Percentiles rank a stretch among this genome's conserved stretches.
These are phyloP conservation scores for Hyaloperonospora brassicae DNA, from an alignment of 352 stramenopile genomes.

Conservation along the genomic window DNA sequence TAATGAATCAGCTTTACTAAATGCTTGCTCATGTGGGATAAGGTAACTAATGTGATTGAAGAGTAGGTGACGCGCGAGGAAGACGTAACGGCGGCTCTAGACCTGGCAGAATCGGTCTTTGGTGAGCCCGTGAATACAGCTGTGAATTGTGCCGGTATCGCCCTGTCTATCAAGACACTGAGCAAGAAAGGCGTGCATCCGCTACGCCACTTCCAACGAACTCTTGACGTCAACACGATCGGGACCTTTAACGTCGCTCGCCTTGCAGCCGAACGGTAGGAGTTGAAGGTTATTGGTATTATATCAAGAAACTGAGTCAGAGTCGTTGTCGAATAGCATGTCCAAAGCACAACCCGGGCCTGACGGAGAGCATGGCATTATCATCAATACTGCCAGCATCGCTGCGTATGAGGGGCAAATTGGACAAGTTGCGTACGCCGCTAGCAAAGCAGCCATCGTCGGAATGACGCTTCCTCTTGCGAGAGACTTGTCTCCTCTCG, in stretches of 20 bases:
- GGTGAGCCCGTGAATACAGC: slow-evolving; percentile 90
- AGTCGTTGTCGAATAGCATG: slow-evolving; percentile 54
- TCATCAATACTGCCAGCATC: slow-evolving; percentile 98
- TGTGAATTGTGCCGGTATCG: slow-evolving; percentile 95
- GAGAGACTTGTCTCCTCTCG: slow-evolving; percentile 88
- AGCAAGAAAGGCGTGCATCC: slow-evolving; percentile 88
- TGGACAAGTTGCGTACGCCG: slow-evolving; percentile 94
- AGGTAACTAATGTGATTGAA: background rate
- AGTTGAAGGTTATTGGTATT: background rate
- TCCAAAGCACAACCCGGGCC: slow-evolving; percentile 51
- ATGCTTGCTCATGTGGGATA: background rate
- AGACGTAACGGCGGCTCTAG: slow-evolving; percentile 80
- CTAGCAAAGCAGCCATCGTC: slow-evolving; percentile 94
- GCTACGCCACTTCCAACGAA: slow-evolving; percentile 90
- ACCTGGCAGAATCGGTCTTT: slow-evolving; percentile 88
- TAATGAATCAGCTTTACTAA: too few species aligned
- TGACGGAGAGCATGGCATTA: slow-evolving; percentile 90
- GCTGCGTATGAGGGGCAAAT: slow-evolving; percentile 97
- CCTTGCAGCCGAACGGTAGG: slow-evolving; percentile 88
- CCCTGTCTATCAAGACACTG: slow-evolving; percentile 87
- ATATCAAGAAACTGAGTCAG: slow-evolving; percentile 3
- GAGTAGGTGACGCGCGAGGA: slow-evolving; percentile 88
- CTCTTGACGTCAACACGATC: slow-evolving; percentile 94
- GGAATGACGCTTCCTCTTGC: slow-evolving; percentile 96
- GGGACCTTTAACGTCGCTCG: slow-evolving; percentile 97